Conservation (phyloP, 345 rosid genomes). For the Punica granatum region DNA sequence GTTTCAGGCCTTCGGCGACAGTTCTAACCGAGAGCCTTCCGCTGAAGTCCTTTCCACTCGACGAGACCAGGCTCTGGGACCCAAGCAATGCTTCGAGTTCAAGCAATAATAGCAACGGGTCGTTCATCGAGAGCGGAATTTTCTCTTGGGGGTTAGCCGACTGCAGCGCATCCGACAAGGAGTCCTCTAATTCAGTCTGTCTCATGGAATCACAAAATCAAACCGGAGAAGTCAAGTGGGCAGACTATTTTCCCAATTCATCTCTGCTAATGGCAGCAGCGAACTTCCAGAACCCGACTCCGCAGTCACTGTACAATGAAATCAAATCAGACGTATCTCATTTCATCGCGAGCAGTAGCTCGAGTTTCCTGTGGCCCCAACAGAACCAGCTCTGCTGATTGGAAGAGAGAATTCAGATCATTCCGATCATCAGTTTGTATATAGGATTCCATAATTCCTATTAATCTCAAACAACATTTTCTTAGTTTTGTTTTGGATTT, state of each 20-base stretch:
- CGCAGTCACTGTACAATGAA: constrained; percentile 10
- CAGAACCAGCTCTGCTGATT: constrained; percentile 9
- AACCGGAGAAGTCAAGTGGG: constrained; percentile 5
- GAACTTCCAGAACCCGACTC: constrained; percentile 1
- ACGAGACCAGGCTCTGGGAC: constrained; percentile 11
- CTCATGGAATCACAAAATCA: not conserved
- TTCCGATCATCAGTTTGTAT: not conserved
- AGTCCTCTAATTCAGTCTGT: not conserved
- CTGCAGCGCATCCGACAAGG: constrained; percentile 5
- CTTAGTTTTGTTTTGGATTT: not conserved
- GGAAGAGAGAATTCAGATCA: not conserved
- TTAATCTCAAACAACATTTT: not conserved
- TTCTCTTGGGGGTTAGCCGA: constrained; percentile 12
- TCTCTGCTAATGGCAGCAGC: not conserved
- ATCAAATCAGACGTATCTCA: constrained; percentile 8
- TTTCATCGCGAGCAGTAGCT: constrained; percentile 1
- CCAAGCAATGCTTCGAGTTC: not conserved
- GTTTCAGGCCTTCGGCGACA: constrained; percentile 7
- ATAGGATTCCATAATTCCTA: not conserved
- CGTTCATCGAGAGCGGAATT: constrained; percentile 7
- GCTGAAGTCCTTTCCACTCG: not conserved
- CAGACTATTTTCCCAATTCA: constrained; percentile 5
- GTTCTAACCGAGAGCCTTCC: not conserved
- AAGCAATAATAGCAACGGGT: constrained; percentile 5
- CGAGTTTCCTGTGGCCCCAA: constrained; percentile 14